Conservation (phyloP, 2,329 filamentous ascomycete species). For the Ascochyta viciae-villosae region DNA sequence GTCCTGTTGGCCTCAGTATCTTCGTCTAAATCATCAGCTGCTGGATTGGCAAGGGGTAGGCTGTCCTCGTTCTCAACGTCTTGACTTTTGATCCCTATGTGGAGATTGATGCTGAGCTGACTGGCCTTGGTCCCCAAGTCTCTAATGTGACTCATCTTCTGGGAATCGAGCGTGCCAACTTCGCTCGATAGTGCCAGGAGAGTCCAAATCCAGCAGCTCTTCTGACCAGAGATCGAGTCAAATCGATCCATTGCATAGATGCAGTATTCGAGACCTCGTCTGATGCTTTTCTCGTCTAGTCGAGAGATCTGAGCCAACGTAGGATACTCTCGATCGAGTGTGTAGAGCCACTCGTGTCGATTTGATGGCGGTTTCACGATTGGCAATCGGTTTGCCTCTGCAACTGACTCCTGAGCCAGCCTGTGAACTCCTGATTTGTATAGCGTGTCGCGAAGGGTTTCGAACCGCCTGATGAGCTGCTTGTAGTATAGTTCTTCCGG, state of each 20-base stretch:
- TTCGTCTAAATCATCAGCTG: not conserved
- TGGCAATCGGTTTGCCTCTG: constrained; percentile 6
- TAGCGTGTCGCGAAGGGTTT: constrained; percentile 68
- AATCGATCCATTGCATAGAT: constrained; percentile 67
- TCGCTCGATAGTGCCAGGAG: constrained; percentile 78
- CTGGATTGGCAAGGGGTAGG: not conserved
- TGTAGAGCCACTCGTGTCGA: constrained; percentile 45
- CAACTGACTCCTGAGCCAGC: constrained; percentile 48
- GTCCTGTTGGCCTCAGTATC: not conserved
- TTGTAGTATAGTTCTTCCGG: constrained; percentile 73
- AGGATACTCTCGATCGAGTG: constrained; percentile 48
- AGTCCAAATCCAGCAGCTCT: constrained; percentile 86
- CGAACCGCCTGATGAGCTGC: constrained; percentile 70
- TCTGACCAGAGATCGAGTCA: constrained; percentile 66
- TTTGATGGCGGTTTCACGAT: constrained; percentile 38
- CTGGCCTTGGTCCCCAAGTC: constrained; percentile 82
- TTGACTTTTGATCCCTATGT: constrained; percentile 8
- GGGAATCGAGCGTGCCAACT: constrained; percentile 75
- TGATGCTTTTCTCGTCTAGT: constrained; percentile 68
- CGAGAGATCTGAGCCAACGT: constrained; percentile 58
- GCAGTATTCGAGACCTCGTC: constrained; percentile 70
- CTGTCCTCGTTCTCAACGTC: constrained; percentile 4
- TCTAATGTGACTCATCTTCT: constrained; percentile 77
- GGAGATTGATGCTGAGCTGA: constrained; percentile 57
- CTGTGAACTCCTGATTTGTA: constrained; percentile 61